Percentiles rank a stretch among this genome's conserved stretches.
Conservation (phyloP, 2,329 filamentous ascomycete species). For the Apiospora koreana region DNA sequence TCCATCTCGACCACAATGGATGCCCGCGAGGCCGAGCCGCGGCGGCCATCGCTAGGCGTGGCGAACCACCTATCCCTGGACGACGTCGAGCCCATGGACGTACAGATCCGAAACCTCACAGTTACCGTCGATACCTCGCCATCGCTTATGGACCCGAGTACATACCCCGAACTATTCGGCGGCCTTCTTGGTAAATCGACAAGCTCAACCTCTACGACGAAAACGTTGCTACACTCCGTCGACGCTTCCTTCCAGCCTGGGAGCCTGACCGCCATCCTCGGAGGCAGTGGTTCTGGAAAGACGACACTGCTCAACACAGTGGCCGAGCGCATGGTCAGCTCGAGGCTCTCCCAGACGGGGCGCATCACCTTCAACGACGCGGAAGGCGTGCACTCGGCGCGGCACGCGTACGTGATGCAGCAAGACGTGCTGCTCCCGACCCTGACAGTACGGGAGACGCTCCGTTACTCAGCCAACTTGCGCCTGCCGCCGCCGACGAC, state of each 20-base stretch:
- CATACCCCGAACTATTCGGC: slow-evolving; percentile 44
- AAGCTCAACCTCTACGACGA: slow-evolving; percentile 35
- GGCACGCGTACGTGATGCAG: slow-evolving; percentile 74
- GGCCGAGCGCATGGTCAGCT: slow-evolving; percentile 66
- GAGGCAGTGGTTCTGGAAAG: slow-evolving; percentile 73
- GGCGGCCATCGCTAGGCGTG: slow-evolving; percentile 5
- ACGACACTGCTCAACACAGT: slow-evolving; percentile 72
- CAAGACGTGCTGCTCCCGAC: slow-evolving; percentile 74
- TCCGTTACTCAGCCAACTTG: slow-evolving; percentile 72
- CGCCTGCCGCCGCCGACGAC: slow-evolving; percentile 66
- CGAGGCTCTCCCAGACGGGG: slow-evolving; percentile 53
- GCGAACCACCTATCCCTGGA: slow-evolving; percentile 16
- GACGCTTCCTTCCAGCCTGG: slow-evolving; percentile 65
- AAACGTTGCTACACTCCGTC: slow-evolving; percentile 62
- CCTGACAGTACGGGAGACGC: slow-evolving; percentile 73
- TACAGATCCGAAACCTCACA: slow-evolving; percentile 46
- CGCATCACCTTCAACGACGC: slow-evolving; percentile 62
- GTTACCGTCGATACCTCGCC: slow-evolving; percentile 62
- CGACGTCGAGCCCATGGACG: slow-evolving; percentile 47
- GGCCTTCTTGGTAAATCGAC: slow-evolving; percentile 32
- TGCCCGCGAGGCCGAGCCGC: not conserved
- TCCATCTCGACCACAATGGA: slow-evolving; percentile 13
- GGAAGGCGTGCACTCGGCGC: slow-evolving; percentile 52
- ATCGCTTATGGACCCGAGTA: slow-evolving; percentile 49
- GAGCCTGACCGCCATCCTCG: slow-evolving; percentile 73